phyloP scores from a whole-genome alignment of 2,329 filamentous ascomycete genomes.

The Alternaria panax region DNA sequence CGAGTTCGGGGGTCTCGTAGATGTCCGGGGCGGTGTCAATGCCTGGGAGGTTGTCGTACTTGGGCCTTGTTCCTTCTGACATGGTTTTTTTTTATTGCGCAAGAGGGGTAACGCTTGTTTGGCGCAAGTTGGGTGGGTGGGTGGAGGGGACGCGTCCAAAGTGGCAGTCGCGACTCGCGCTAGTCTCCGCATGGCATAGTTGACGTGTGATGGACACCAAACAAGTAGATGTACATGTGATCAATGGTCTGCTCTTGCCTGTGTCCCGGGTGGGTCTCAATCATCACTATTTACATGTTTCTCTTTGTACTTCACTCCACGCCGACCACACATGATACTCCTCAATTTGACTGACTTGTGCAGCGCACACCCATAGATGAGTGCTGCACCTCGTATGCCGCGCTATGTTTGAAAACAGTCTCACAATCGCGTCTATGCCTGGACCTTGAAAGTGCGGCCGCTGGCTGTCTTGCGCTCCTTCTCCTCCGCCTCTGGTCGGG shows the following conservation, averaged over 20 bases:
- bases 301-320: background rate
- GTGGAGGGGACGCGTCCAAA: conserved; percentile 26
- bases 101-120: conserved; percentile 11
- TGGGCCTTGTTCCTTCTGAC: conserved; percentile 44
- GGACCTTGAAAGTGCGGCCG: conserved; percentile 84
- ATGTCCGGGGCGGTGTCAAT: conserved; percentile 87
- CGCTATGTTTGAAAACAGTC: background rate
- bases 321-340: background rate
- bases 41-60: conserved; percentile 59
- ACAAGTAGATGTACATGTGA: background rate
- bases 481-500: conserved; percentile 93
- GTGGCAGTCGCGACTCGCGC: conserved; percentile 27
- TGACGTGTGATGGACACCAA: background rate
- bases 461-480: conserved; percentile 98
- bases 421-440: conserved; percentile 45
- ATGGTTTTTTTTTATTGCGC: conserved; percentile 25
- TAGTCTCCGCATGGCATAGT: conserved; percentile 12
- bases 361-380: background rate
- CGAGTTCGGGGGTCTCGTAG: conserved; percentile 94
- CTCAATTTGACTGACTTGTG: background rate
- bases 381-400: background rate
- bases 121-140: conserved; percentile 11
- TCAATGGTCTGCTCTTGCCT: background rate
- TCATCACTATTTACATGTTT: conserved; percentile 1
- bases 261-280: background rate